Evolutionary conservation across 345 rosid genomes (phyloP), one percentile per base, ranked within the genome.

Genomic region (Corchorus capsularis): DNA sequence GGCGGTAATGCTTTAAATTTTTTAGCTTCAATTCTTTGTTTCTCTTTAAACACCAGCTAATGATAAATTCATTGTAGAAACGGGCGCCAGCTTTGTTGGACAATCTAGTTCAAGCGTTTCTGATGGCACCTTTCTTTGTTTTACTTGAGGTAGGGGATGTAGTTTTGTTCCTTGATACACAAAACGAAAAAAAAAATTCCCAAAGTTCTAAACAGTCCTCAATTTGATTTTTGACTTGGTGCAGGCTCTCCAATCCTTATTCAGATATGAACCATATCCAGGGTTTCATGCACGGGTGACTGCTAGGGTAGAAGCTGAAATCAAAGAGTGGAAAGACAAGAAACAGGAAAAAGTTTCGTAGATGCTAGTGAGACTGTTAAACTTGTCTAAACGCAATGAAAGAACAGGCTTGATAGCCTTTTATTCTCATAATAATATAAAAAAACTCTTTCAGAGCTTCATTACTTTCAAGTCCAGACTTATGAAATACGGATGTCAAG

Each of bases 71-170:
- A 60, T 54, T 35, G 56, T 64, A 95, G 99, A 90, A 86, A 85
- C 93, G 99, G 11, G 93, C 98, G 54, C 97, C 98, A 0, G 97
- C 98, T 20, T 85, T 94, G 63, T 64, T 93, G 73, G 98, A 93
- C 83, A 92, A 93, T 81, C 82, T 95, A 72, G 53, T 68, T n/a
- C 98, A 90, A 76, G 98, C 99, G 50, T 77, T 95, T 74, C 77
- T 92, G 19, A 92, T 86, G 90, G 98, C 99, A 78, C 99, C 98
- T 35, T 93, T 90, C 86, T 93, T 92, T n/a, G 99, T 93, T 14
- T 74, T 93, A 75, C 96, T 95, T 0, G 98, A 95, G 98, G 97
- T 90, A 82, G 34, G 71, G 55, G 20, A 3, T 10, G 11, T 34
- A 62, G 5, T 68, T 47, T 35, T 12, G 22, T 34, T n/a, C 41